Base-by-base conservation (phyloP, 805 yeast species). In the Candida ponderosae region DNA sequence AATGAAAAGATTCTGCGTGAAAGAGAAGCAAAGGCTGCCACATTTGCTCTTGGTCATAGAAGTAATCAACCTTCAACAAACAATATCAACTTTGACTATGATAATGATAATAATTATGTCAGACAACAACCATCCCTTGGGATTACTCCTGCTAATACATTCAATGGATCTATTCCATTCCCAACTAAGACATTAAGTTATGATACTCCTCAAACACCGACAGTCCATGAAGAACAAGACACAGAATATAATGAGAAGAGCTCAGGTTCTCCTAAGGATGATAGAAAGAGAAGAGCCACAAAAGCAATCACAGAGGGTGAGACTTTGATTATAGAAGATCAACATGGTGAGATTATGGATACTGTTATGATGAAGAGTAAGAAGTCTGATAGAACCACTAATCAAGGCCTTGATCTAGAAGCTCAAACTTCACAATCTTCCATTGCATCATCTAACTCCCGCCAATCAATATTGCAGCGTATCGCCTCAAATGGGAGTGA, bases 291-390 rank as follows among this genome's bases (percentile, higher is more conserved):
- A 50, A 36, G 59, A 56, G 47, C 55, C 43, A 33, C 56, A 1
- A 57, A 62, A 27, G 81, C 78, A 0, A 82, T 73, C 56, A 76
- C 74, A 33, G 95, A 87, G 47, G 96, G 95, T 19, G 50, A 65
- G 28, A 65, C 71, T 31, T 57, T 89, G 28, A 72, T 89, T 37
- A 68, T 90, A 38, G 98, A 90, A 55, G 93, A 88, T 58, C 74
- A 72, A 39, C 69, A 79, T 34, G 97, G 97, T 38, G 96, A 89
- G 53, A 70, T 88, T 32, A 51, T 90, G 35, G 79, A 74, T 36
- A 68, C 79, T 2, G 63, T 79, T 37, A 50, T 59, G 49, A 56
- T 70, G 14, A 52, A 59, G 28, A n/a, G n/a, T n/a, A n/a, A n/a
- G n/a, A n/a, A n/a, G n/a, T n/a, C n/a, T n/a, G n/a, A n/a, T n/a